Evolutionary conservation across 345 rosid species (phyloP).

Genomic region (Eucalyptus brandiana): DNA sequence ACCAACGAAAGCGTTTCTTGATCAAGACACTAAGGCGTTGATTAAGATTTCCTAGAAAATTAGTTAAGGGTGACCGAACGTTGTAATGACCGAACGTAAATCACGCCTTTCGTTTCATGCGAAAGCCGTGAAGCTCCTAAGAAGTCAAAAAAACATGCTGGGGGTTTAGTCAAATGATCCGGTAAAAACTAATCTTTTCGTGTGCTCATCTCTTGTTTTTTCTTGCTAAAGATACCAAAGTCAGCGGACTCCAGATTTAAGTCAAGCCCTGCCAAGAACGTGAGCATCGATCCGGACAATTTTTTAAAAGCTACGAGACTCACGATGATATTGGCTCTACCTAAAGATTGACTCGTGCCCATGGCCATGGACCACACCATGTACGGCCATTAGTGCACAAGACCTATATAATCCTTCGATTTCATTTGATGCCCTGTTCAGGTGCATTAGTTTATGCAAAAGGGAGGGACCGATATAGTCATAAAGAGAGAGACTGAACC

Average conservation of each 20-base stretch:
- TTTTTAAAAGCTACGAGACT: neutral
- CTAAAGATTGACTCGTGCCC: neutral
- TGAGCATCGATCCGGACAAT: neutral
- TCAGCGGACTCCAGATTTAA: neutral
- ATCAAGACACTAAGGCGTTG: neutral
- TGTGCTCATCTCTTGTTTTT: neutral
- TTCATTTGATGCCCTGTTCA: neutral
- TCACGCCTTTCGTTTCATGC: neutral
- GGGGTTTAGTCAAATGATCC: neutral
- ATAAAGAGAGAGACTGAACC: neutral
- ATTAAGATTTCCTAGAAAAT: neutral
- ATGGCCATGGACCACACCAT: neutral
- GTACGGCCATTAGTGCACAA: neutral
- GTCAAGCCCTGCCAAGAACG: neutral
- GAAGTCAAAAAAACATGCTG: neutral
- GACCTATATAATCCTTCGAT: neutral
- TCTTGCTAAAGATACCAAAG: neutral
- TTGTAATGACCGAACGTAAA: neutral
- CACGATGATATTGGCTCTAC: neutral
- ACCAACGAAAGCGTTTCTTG: neutral
- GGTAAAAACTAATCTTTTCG: neutral
- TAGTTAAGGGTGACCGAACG: neutral
- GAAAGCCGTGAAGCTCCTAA: neutral
- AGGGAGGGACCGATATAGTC: neutral
- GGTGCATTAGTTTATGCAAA: neutral